Evolutionary conservation across 1,284 basidiomycete genomes (phyloP).

Genomic region (Cronartium quercuum): DNA sequence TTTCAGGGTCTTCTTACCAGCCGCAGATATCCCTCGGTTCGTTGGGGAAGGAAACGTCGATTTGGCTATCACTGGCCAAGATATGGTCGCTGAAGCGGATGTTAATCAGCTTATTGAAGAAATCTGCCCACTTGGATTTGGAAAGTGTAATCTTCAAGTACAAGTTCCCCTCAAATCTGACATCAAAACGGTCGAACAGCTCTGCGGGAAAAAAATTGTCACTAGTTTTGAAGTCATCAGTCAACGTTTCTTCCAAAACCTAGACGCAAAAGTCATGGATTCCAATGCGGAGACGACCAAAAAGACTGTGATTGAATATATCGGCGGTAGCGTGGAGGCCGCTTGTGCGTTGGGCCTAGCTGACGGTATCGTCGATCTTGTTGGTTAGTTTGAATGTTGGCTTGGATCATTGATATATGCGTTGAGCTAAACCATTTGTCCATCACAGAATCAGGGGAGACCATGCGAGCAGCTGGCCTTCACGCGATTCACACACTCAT

Average conservation of each 20-base stretch:
- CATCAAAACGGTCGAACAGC: constrained; percentile 66
- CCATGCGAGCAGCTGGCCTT: constrained; percentile 96
- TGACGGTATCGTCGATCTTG: constrained; percentile 68
- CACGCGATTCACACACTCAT: constrained; percentile 86
- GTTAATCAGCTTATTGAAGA: constrained; percentile 73
- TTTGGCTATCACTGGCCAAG: constrained; percentile 85
- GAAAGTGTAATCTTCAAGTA: constrained; percentile 87
- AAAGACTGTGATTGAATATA: constrained; percentile 79
- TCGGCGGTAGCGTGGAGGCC: constrained; percentile 95
- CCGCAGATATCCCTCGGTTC: constrained; percentile 95
- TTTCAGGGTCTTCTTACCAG: constrained; percentile 86
- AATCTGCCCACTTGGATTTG: constrained; percentile 78
- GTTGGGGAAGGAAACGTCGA: constrained; percentile 96
- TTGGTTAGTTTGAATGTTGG: constrained; percentile 56
- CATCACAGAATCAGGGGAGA: constrained; percentile 85
- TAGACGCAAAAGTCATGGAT: constrained; percentile 59
- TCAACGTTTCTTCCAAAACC: constrained; percentile 65
- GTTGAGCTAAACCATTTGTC: background rate
- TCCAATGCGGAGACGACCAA: constrained; percentile 34
- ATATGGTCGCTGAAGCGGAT: constrained; percentile 85
- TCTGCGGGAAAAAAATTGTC: constrained; percentile 85
- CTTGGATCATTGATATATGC: background rate
- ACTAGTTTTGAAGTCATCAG: constrained; percentile 88
- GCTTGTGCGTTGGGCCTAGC: constrained; percentile 94
- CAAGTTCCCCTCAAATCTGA: constrained; percentile 79